Evolutionary conservation across 139 green algal genomes (phyloP), one percentile per base, ranked within the genome.

Genomic region (Auxenochlorella pyrenoidosa): DNA sequence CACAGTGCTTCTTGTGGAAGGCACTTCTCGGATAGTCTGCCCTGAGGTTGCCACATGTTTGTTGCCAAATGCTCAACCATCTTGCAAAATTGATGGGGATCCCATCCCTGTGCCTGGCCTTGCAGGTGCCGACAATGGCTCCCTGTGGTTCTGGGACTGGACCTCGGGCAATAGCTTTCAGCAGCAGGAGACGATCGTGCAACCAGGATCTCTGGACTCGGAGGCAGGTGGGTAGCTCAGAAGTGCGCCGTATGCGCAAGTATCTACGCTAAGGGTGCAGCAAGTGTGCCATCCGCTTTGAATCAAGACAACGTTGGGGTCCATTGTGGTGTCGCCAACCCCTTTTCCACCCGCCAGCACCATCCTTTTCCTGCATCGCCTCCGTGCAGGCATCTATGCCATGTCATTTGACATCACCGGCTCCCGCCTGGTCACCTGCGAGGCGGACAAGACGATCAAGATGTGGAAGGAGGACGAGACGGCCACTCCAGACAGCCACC

Each of bases 401-500:
- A 90, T 92, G 66, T 75, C 89, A 0, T 98, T 97, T 89, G 96
- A 98, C 83, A 19, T 88, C 59, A 96, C 93, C 22, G 96, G 96
- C 59, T 92, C 91, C 3, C 94, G 96, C 12, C 93, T 99, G 76
- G 88, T 99, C 10, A 98, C 96, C 1, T 96, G 93, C 75, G 97
- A 98, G 89, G 97, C 95, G 6, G 97, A 99, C 92, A 99, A 99
- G 92, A 99, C 97, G 24, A 95, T 99, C 86, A 99, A 99, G 89
- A 97, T 99, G 93, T 99, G 95, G 95, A 96, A 97, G 84, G 95
- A 99, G 91, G 97, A 99, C 79, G 89, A 94, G 68, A 83, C 90
- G 3, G 98, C 97, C 30, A 98, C 97, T 1, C 94, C 93, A 6
- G 95, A 98, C 63, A 96, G 90, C 1, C 94, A 99, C 85, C 97